These are phyloP conservation scores for Colletotrichum simmondsii DNA, from an alignment of 2,329 filamentous ascomycete species.

Conservation along the genomic window DNA sequence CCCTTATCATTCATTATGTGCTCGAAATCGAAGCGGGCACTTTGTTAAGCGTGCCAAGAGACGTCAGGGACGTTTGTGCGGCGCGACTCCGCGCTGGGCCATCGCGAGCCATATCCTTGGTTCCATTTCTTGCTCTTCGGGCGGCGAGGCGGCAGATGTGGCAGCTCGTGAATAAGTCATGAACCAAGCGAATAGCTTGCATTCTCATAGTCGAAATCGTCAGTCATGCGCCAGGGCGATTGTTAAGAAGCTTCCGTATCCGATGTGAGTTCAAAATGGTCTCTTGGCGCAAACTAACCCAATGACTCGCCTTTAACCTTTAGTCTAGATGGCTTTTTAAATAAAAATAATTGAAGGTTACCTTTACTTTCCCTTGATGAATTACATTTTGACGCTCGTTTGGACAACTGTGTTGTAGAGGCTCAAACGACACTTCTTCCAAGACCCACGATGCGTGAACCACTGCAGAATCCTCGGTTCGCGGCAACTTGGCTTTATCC, in stretches of 20 bases:
- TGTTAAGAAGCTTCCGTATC: constrained; percentile 10
- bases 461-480: constrained; percentile 8
- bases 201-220: not conserved
- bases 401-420: not conserved
- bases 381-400: not conserved
- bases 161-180: not conserved
- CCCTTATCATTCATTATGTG: not conserved
- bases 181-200: not conserved
- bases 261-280: not conserved
- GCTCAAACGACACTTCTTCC: not conserved
- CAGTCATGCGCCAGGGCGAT: not conserved
- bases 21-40: not conserved
- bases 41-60: constrained; percentile 15
- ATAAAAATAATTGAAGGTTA: too few species aligned
- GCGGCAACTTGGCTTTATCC: not conserved
- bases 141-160: not conserved
- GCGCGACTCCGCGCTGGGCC: constrained; percentile 1
- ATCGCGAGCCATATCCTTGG: not conserved
- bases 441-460: not conserved
- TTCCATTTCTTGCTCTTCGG: not conserved
- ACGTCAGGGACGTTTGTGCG: constrained; percentile 15
- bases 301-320: not conserved
- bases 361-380: too few species aligned
- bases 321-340: not conserved
- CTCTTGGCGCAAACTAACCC: not conserved